phyloP scores from a whole-genome alignment of 2,329 filamentous ascomycete genomes.

The Ceratocystis albifundus region DNA sequence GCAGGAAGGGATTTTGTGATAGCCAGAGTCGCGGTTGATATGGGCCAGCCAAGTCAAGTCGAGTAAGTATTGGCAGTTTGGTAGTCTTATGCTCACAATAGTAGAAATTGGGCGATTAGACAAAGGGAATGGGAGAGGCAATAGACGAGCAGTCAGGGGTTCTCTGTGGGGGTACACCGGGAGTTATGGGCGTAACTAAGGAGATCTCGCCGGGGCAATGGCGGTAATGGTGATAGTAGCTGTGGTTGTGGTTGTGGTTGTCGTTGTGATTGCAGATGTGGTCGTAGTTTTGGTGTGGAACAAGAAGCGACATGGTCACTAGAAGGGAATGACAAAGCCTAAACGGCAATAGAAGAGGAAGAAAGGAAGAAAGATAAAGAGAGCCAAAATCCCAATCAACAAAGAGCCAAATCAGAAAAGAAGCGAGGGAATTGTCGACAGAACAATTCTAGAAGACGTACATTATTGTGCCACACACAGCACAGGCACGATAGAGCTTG shows the following conservation, averaged over 20 bases:
- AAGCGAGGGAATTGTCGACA: neutral
- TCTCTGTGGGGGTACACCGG: no score
- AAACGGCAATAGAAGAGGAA: neutral
- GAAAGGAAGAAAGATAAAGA: neutral
- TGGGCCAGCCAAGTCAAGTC: conserved; percentile 5
- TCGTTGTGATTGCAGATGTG: neutral
- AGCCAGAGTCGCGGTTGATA: neutral
- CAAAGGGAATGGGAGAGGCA: neutral
- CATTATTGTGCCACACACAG: neutral
- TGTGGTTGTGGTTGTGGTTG: neutral
- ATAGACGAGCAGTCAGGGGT: neutral
- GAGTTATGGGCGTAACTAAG: neutral
- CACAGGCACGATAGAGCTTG: neutral
- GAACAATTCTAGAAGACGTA: neutral
- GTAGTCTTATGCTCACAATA: neutral
- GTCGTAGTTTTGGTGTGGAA: conserved; percentile 6
- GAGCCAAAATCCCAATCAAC: no score
- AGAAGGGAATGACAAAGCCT: conserved; percentile 8
- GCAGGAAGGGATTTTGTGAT: neutral
- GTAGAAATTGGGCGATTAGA: neutral
- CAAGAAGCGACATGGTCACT: conserved; percentile 19
- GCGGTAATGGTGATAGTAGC: neutral
- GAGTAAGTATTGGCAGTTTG: neutral
- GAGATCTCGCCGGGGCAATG: neutral
- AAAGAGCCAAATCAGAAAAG: neutral